Base-by-base conservation (phyloP, 228 moss, liverwort and hornwort species). In the Sphagnum magellanicum region DNA sequence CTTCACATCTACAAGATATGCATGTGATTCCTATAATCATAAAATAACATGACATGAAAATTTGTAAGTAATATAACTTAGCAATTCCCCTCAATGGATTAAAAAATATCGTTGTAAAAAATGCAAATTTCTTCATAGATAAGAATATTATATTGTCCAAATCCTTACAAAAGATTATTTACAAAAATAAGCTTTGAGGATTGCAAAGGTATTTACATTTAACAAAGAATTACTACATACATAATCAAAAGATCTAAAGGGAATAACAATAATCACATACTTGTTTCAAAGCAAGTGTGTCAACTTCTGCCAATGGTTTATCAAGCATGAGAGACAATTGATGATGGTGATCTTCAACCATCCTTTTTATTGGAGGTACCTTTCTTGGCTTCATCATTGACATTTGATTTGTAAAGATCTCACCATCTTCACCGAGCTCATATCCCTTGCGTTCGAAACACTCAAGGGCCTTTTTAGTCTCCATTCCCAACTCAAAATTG, bases 381-480 rank as follows among this genome's bases (percentile, higher is more conserved):
- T 0, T 78, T 69, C 48, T 68, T 51, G 60, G 74, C 52, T 5
- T 32, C 67, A 5, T 77, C 71, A 51, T 86, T 67, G 4, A 75
- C 75, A 13, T 78, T 0, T 6, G 58, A 32, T 32, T 32, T 32
- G 32, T 32, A 32, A 32, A 2, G 32, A 32, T 32, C 32, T 32
- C 32, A 32, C 32, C 75, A 50, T 80, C 76, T 66, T 77, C 62
- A 53, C 80, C 82, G 53, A 86, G 80, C 10, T 86, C 70, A 55
- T 82, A 75, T 4, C 73, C 79, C 4, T 78, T 74, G 1, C 76
- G 80, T 5, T 87, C 87, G 72, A 87, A 87, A 5, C 63, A 66
- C 50, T 72, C 78, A 50, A 87, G 72, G 16, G 72, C 74, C 13
- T 1, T 52, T 64, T 0, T 63, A 0, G 64, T 80, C 58, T 78